Conservation (phyloP, 257 asterid genomes). For the Dorcoceras hygrometricum region DNA sequence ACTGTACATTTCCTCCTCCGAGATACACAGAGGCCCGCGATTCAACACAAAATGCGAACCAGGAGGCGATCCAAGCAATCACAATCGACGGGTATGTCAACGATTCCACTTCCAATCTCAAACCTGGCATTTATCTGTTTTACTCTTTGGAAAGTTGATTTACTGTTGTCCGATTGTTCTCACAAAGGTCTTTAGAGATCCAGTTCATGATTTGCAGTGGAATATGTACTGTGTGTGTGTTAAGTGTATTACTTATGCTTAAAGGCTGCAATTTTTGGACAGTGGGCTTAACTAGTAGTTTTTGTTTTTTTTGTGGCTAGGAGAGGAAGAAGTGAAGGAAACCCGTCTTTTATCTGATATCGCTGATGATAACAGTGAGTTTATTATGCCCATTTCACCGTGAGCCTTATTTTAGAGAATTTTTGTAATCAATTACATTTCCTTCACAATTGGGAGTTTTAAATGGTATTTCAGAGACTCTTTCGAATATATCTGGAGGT, state of each 20-base stretch:
- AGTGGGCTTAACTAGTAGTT: background rate
- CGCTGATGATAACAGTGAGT: slow-evolving; percentile 53
- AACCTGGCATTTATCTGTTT: background rate
- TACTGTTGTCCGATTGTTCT: slow-evolving; percentile 9
- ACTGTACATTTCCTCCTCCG: background rate
- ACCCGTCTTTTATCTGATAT: slow-evolving; percentile 26
- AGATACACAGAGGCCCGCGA: background rate
- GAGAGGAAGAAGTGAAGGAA: slow-evolving; percentile 31
- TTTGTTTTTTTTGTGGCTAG: slow-evolving; percentile 32
- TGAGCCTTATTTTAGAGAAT: slow-evolving; percentile 4
- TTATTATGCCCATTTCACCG: background rate
- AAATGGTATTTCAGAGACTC: slow-evolving; percentile 54
- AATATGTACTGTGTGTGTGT: background rate
- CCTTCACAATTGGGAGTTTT: slow-evolving; percentile 4
- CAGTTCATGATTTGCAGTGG: background rate
- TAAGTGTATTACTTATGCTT: background rate
- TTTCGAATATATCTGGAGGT: slow-evolving; percentile 58
- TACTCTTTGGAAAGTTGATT: slow-evolving; percentile 5
- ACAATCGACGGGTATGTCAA: slow-evolving; percentile 39
- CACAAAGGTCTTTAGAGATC: background rate
- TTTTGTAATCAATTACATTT: slow-evolving; percentile 9
- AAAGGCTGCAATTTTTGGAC: background rate
- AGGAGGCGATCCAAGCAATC: slow-evolving; percentile 51
- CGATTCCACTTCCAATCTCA: slow-evolving; percentile 6
- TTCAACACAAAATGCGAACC: slow-evolving; percentile 49